A percentile compares a stretch with the other conserved stretches of the same genome.
These are phyloP conservation scores for Lagenidium giganteum DNA, from an alignment of 352 stramenopile genomes.

Conservation along the genomic window DNA sequence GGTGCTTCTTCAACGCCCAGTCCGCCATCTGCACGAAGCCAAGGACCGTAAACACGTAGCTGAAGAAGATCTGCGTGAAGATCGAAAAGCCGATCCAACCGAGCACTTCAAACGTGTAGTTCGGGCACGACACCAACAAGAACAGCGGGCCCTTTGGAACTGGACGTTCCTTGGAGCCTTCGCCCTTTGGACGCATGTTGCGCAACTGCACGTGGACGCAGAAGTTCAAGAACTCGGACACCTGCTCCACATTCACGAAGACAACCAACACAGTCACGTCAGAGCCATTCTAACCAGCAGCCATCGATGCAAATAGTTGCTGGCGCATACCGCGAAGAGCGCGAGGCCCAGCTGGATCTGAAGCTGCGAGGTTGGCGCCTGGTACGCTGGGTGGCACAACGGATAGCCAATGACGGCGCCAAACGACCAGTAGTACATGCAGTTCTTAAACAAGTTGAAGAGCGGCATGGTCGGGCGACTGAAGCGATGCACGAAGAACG, in stretches of 20 bases:
- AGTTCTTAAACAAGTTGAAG: slow-evolving; percentile 90
- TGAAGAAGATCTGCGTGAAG: slow-evolving; percentile 78
- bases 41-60: slow-evolving; percentile 81
- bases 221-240: slow-evolving; percentile 83
- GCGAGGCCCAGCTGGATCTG: slow-evolving; percentile 54
- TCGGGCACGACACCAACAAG: slow-evolving; percentile 83
- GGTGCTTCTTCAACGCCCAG: slow-evolving; percentile 88
- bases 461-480: slow-evolving; percentile 84
- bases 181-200: slow-evolving; percentile 64
- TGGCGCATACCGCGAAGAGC: slow-evolving; percentile 29
- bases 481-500: slow-evolving; percentile 88
- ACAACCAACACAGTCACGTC: too few species aligned
- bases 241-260: too few species aligned
- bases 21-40: slow-evolving; percentile 88
- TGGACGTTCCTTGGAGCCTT: slow-evolving; percentile 68
- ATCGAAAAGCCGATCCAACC: slow-evolving; percentile 87
- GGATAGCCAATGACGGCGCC: slow-evolving; percentile 79
- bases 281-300: too few species aligned
- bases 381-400: slow-evolving; percentile 73
- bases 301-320: neutral
- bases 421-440: slow-evolving; percentile 86
- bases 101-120: slow-evolving; percentile 90
- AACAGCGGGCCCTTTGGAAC: slow-evolving; percentile 76
- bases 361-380: slow-evolving; percentile 32
- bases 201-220: slow-evolving; percentile 82